Evolutionary conservation across 805 yeast species (phyloP).

Genomic region (Blastobotrys mokoenaii): DNA sequence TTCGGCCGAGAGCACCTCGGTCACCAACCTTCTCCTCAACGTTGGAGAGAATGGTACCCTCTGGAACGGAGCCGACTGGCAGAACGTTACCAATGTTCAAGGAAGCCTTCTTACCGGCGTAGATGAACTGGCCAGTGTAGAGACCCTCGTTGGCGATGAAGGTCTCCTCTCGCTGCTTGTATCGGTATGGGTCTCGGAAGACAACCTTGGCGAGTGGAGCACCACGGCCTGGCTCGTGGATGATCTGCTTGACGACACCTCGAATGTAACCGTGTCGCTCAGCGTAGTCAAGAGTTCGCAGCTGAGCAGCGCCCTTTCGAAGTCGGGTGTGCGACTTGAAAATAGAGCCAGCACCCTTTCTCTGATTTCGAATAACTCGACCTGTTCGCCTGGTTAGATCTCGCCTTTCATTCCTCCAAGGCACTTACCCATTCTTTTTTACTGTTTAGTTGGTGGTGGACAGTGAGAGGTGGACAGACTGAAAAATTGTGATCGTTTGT

Average conservation of each 20-base stretch:
- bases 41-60: constrained; percentile 98
- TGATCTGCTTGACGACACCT: constrained; percentile 97
- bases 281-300: constrained; percentile 97
- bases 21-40: constrained; percentile 99
- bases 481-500: too few relatives aligned
- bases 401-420: too few relatives aligned
- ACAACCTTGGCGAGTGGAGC: constrained; percentile 99
- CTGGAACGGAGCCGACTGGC: constrained; percentile 96
- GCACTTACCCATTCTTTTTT: too few relatives aligned
- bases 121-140: constrained; percentile 98
- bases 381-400: constrained; percentile 11
- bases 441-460: too few relatives aligned
- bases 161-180: constrained; percentile 95
- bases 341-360: constrained; percentile 99
- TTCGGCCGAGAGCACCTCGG: constrained; percentile 99
- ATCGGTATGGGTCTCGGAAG: constrained; percentile 99
- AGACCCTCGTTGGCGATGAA: constrained; percentile 99
- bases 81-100: constrained; percentile 89
- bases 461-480: too few relatives aligned
- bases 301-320: constrained; percentile 99
- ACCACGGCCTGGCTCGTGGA: constrained; percentile 99
- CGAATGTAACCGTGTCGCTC: constrained; percentile 99
- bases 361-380: constrained; percentile 99
- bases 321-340: constrained; percentile 99
- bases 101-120: constrained; percentile 98